Conservation (phyloP, 2,329 filamentous ascomycete species). For the Lachnellula cervina region DNA sequence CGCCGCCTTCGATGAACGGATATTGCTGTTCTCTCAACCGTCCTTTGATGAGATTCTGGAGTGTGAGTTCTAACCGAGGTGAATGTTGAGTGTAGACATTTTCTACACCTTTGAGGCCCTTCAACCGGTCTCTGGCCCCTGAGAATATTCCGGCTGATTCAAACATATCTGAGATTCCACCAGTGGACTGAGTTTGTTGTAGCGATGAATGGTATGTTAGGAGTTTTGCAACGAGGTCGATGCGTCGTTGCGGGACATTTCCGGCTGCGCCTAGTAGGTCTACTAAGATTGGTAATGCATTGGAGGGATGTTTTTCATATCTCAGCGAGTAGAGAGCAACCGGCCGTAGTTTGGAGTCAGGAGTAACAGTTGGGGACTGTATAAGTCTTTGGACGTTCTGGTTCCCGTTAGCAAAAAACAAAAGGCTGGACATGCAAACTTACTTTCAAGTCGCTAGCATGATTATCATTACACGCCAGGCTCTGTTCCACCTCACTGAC, state of each 20-base stretch:
- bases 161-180: slow-evolving; percentile 86
- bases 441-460: slow-evolving; percentile 85
- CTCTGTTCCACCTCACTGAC: slow-evolving; percentile 97
- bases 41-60: slow-evolving; percentile 92
- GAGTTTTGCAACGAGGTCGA: slow-evolving; percentile 76
- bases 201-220: slow-evolving; percentile 83
- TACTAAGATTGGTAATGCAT: slow-evolving; percentile 75
- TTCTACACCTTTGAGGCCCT: slow-evolving; percentile 93
- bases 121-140: slow-evolving; percentile 80
- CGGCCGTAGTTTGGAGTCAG: slow-evolving; percentile 80
- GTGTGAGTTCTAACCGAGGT: slow-evolving; percentile 75
- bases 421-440: slow-evolving; percentile 18
- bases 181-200: slow-evolving; percentile 68
- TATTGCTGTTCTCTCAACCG: slow-evolving; percentile 81
- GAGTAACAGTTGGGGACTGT: slow-evolving; percentile 68
- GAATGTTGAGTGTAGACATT: slow-evolving; percentile 99
- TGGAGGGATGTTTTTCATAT: slow-evolving; percentile 82
- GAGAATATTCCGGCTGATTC: slow-evolving; percentile 89
- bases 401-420: slow-evolving; percentile 23
- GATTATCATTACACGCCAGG: slow-evolving; percentile 93
- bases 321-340: slow-evolving; percentile 93
- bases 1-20: slow-evolving; percentile 86
- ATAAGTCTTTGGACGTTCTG: slow-evolving; percentile 83
- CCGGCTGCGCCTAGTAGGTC: slow-evolving; percentile 82
- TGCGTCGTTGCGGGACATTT: slow-evolving; percentile 69